These are phyloP conservation scores for Leccinum sublutescens DNA, from an alignment of 768 basidiomycete genomes.

Conservation along the genomic window DNA sequence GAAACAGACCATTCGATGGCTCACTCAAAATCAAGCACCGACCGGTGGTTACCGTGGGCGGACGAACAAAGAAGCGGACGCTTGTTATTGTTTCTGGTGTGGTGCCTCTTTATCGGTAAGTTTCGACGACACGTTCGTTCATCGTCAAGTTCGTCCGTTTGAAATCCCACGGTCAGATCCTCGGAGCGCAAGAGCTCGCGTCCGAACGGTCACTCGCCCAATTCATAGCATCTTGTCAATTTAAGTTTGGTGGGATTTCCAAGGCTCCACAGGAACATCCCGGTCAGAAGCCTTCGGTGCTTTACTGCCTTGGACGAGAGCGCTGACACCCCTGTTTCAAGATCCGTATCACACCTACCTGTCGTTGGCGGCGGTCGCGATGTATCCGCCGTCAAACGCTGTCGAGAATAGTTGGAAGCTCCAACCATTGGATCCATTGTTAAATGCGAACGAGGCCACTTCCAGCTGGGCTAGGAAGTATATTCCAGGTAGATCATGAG, in stretches of 20 bases:
- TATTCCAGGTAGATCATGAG: slow-evolving; percentile 40
- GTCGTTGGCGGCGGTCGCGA: slow-evolving; percentile 75
- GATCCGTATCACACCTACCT: slow-evolving; percentile 98
- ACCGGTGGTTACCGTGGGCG: slow-evolving; percentile 86
- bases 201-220: slow-evolving; percentile 51
- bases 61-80: slow-evolving; percentile 84
- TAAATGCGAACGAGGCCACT: slow-evolving; percentile 70
- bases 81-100: slow-evolving; percentile 98
- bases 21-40: slow-evolving; percentile 60
- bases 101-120: slow-evolving; percentile 75
- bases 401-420: slow-evolving; percentile 52
- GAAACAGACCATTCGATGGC: slow-evolving; percentile 68
- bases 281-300: slow-evolving; percentile 44
- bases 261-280: slow-evolving; percentile 80
- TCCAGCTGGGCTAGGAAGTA: slow-evolving; percentile 63
- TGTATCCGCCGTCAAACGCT: slow-evolving; percentile 49
- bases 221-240: slow-evolving; percentile 80
- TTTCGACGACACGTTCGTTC: slow-evolving; percentile 1
- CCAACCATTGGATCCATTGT: slow-evolving; percentile 57
- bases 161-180: slow-evolving; percentile 49
- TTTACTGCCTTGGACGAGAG: background rate
- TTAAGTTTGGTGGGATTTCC: slow-evolving; percentile 83
- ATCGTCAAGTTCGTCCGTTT: background rate
- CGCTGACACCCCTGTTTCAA: slow-evolving; percentile 29
- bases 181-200: slow-evolving; percentile 59